These are phyloP conservation scores for Leishmania turanica DNA, from an alignment of 208 protist species.

Conservation along the genomic window DNA sequence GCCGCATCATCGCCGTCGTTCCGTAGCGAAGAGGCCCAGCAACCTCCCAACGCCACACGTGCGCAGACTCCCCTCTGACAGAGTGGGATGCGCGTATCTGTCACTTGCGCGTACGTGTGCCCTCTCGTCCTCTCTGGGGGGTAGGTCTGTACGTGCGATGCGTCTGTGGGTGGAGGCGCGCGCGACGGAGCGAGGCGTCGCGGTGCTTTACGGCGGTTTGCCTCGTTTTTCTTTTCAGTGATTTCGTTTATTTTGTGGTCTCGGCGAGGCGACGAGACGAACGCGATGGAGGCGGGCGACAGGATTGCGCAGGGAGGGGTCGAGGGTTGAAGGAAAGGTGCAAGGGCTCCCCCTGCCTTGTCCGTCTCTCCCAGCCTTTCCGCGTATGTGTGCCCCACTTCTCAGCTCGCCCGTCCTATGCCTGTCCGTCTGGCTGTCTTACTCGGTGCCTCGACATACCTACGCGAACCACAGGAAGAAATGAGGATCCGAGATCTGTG, in stretches of 20 bases:
- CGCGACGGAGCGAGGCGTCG: neutral
- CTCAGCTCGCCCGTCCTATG: neutral
- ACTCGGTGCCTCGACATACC: neutral
- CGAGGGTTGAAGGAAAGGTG: too few relatives aligned
- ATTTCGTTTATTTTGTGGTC: neutral
- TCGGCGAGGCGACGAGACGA: too few relatives aligned
- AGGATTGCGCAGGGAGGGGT: too few relatives aligned
- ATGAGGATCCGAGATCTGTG: neutral
- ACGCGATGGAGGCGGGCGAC: too few relatives aligned
- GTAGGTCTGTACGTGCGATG: neutral
- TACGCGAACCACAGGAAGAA: neutral
- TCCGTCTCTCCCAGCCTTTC: constrained; percentile 1
- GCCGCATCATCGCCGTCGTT: neutral
- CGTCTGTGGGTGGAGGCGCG: neutral
- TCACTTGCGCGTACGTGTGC: neutral
- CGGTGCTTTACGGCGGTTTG: neutral
- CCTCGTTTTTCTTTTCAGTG: neutral
- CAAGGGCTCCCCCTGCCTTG: too few relatives aligned
- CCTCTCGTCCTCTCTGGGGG: neutral
- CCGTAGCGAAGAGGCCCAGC: neutral
- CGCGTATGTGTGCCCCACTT: neutral
- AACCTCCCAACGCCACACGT: neutral
- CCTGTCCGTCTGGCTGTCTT: neutral
- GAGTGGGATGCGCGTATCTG: neutral
- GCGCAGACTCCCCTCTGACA: neutral